Conservation (phyloP, 108 stramenopile species). For the Skeletonema marinoi region DNA sequence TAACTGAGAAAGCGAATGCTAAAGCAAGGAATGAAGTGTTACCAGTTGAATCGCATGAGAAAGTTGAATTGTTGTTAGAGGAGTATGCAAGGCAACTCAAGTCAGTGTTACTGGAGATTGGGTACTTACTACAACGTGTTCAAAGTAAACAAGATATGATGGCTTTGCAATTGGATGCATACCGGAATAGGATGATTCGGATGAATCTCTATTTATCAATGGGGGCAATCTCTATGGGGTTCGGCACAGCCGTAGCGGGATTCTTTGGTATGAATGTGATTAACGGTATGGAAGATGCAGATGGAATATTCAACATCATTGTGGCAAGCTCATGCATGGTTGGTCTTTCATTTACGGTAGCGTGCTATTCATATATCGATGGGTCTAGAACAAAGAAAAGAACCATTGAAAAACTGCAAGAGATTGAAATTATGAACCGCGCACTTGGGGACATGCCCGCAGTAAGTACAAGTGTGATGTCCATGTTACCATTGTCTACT, state of each 20-base stretch:
- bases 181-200: slow-evolving; percentile 84
- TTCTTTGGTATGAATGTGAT: slow-evolving; percentile 93
- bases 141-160: slow-evolving; percentile 90
- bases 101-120: slow-evolving; percentile 67
- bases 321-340: slow-evolving; percentile 40
- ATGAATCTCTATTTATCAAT: slow-evolving; percentile 87
- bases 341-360: slow-evolving; percentile 57
- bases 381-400: slow-evolving; percentile 30
- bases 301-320: slow-evolving; percentile 62
- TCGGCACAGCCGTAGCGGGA: slow-evolving; percentile 79
- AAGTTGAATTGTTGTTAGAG: slow-evolving; percentile 82
- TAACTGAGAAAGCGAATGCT: slow-evolving; percentile 74
- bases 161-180: slow-evolving; percentile 72
- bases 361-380: slow-evolving; percentile 55
- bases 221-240: slow-evolving; percentile 59
- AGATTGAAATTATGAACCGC: slow-evolving; percentile 49
- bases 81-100: slow-evolving; percentile 82
- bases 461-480: slow-evolving; percentile 21
- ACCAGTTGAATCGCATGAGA: slow-evolving; percentile 66
- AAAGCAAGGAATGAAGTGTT: slow-evolving; percentile 44
- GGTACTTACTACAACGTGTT: slow-evolving; percentile 68
- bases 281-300: slow-evolving; percentile 68
- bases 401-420: slow-evolving; percentile 36
- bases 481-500: background rate
- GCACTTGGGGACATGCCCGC: slow-evolving; percentile 58